Evolutionary conservation across 176 grass and related monocot genomes (phyloP).

Genomic region (Musa beccarii): DNA sequence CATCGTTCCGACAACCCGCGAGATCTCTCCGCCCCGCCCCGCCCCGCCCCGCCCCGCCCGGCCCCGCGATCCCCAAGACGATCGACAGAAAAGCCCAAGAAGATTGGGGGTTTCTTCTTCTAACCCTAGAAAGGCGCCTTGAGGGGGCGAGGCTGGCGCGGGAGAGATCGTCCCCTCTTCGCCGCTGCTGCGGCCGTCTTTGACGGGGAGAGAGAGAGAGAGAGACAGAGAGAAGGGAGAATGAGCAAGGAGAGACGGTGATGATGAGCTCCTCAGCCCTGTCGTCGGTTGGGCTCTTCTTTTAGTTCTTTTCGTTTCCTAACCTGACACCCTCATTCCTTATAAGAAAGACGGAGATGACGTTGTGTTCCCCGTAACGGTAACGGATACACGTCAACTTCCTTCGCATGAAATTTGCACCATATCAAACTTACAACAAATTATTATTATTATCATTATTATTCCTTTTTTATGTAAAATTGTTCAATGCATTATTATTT

Average conservation of each 20-base stretch:
- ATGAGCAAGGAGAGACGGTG: background rate
- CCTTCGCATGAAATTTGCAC: no score
- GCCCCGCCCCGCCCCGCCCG: background rate
- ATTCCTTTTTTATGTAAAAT: no score
- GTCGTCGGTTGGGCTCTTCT: background rate
- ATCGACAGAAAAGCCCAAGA: background rate
- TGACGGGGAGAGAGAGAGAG: background rate
- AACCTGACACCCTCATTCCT: no score
- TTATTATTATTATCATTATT: no score
- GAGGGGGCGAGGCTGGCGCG: background rate
- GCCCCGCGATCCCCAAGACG: background rate
- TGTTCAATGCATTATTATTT: no score
- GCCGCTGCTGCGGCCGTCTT: background rate
- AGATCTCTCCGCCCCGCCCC: background rate
- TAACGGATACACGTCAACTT: background rate
- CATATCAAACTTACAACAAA: no score
- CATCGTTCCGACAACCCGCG: constrained; percentile 11
- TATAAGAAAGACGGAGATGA: no score
- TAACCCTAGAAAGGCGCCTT: background rate
- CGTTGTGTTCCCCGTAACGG: background rate
- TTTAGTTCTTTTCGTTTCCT: background rate
- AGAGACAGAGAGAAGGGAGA: no score
- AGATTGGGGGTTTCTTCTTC: background rate
- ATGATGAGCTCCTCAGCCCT: constrained; percentile 1
- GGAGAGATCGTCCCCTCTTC: background rate